phyloP scores from a whole-genome alignment of 148 eudicot species.

The Rhododendron ferrugineum region DNA sequence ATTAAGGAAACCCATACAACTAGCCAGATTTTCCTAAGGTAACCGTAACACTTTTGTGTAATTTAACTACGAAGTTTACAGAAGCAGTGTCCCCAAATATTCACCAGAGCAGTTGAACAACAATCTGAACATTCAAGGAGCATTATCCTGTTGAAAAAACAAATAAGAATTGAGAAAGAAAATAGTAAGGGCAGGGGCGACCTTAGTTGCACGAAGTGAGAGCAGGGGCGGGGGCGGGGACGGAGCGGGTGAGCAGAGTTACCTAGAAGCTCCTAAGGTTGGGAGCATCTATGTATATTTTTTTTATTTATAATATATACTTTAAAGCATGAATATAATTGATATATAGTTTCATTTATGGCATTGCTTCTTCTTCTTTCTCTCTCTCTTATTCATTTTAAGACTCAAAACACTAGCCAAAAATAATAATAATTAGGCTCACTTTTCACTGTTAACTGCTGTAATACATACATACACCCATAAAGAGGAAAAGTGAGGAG shows the following conservation, averaged over 20 bases:
- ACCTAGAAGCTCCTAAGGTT: too few relatives aligned
- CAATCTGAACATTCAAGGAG: neutral
- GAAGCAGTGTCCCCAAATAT: neutral
- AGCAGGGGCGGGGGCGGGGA: too few relatives aligned
- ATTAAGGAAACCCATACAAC: neutral
- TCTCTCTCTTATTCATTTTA: neutral
- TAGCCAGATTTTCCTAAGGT: neutral
- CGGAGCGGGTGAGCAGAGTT: too few relatives aligned
- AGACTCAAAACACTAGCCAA: neutral
- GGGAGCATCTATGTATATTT: too few relatives aligned
- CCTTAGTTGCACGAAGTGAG: too few relatives aligned
- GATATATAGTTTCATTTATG: too few relatives aligned
- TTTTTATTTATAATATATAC: neutral
- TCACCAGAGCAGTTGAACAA: neutral
- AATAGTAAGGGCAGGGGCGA: neutral
- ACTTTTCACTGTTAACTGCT: neutral
- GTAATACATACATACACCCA: neutral
- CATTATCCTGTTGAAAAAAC: neutral
- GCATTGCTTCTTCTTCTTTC: neutral
- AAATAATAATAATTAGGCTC: neutral
- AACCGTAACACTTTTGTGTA: neutral
- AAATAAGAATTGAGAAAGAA: neutral
- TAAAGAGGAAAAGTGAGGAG: neutral
- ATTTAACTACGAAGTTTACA: neutral
- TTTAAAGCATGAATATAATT: neutral